phyloP scores from a whole-genome alignment of 495 filamentous ascomycete species.

The Chaetomium fimeti region DNA sequence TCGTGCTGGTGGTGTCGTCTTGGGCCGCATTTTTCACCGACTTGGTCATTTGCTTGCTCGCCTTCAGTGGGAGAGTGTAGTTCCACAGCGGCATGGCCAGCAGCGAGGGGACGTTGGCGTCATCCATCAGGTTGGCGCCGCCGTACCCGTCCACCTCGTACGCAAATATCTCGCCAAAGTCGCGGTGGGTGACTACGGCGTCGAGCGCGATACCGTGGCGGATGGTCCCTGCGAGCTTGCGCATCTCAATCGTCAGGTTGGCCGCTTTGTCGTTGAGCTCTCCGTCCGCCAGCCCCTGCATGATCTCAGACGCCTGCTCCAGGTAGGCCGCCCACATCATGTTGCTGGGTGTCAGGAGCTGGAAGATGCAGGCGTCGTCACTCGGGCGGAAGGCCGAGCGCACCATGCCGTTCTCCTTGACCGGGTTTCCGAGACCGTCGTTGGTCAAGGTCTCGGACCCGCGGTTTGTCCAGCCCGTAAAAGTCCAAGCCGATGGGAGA shows the following conservation, averaged over 20 bases:
- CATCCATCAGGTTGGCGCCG: slow-evolving; percentile 60
- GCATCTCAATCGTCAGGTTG: slow-evolving; percentile 53
- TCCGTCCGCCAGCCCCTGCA: slow-evolving; percentile 43
- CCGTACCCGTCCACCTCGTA: slow-evolving; percentile 64
- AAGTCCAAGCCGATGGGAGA: slow-evolving; percentile 54
- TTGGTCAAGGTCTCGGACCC: slow-evolving; percentile 61
- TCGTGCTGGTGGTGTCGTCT: slow-evolving; percentile 1
- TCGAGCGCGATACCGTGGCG: slow-evolving; percentile 50
- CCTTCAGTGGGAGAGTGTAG: slow-evolving; percentile 22
- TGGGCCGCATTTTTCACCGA: slow-evolving; percentile 9
- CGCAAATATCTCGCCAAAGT: slow-evolving; percentile 53
- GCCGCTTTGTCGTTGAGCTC: slow-evolving; percentile 38
- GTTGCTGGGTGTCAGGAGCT: slow-evolving; percentile 60
- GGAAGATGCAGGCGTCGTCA: slow-evolving; percentile 60
- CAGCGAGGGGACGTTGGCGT: slow-evolving; percentile 62
- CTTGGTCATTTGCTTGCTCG: slow-evolving; percentile 8
- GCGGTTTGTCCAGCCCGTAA: slow-evolving; percentile 56
- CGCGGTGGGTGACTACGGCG: slow-evolving; percentile 36
- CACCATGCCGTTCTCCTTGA: slow-evolving; percentile 60
- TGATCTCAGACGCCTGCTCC: slow-evolving; percentile 52
- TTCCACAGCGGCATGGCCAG: slow-evolving; percentile 46
- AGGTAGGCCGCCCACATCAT: slow-evolving; percentile 66
- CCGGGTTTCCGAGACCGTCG: slow-evolving; percentile 59
- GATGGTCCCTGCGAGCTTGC: slow-evolving; percentile 50
- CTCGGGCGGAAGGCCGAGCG: slow-evolving; percentile 63